phyloP scores from a whole-genome alignment of 139 green algal genomes.

The Picocystis salinarum region DNA sequence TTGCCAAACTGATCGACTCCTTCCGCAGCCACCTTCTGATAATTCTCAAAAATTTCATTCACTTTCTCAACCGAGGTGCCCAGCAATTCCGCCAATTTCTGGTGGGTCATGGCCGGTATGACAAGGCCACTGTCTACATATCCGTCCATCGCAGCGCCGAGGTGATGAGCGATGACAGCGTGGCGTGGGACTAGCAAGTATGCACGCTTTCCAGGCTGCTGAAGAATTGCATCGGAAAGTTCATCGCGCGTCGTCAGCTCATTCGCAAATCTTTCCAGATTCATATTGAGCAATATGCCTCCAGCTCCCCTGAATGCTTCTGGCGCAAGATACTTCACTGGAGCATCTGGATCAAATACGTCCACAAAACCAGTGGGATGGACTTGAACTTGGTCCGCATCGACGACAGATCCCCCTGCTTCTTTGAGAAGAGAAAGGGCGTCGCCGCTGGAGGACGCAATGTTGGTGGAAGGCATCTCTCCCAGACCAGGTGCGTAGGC shows the following conservation, averaged over 20 bases:
- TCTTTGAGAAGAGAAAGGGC: slow-evolving; percentile 14
- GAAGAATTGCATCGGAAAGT: slow-evolving; percentile 15
- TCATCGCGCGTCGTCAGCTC: slow-evolving; percentile 44
- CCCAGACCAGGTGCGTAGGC: too few species aligned
- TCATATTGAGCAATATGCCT: slow-evolving; percentile 32
- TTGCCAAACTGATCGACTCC: slow-evolving; percentile 32
- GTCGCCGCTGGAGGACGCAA: slow-evolving; percentile 17
- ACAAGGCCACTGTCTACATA: too few species aligned
- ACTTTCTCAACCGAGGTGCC: too few species aligned
- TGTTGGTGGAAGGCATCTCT: too few species aligned
- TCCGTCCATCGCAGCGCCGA: too few species aligned
- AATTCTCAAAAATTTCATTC: too few species aligned
- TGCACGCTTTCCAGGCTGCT: too few species aligned
- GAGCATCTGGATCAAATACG: slow-evolving; percentile 21
- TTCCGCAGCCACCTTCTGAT: background rate
- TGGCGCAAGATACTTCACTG: slow-evolving; percentile 41
- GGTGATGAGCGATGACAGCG: too few species aligned
- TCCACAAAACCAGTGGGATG: slow-evolving; percentile 58
- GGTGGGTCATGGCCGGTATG: too few species aligned
- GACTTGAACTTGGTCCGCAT: slow-evolving; percentile 34
- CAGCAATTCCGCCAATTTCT: too few species aligned
- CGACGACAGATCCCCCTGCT: slow-evolving; percentile 10
- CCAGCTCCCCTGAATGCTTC: slow-evolving; percentile 55
- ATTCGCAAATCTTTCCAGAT: slow-evolving; percentile 44
- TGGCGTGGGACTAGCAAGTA: too few species aligned